Conservation (phyloP, 331 rosid genomes). For the Stylosanthes scabra region DNA sequence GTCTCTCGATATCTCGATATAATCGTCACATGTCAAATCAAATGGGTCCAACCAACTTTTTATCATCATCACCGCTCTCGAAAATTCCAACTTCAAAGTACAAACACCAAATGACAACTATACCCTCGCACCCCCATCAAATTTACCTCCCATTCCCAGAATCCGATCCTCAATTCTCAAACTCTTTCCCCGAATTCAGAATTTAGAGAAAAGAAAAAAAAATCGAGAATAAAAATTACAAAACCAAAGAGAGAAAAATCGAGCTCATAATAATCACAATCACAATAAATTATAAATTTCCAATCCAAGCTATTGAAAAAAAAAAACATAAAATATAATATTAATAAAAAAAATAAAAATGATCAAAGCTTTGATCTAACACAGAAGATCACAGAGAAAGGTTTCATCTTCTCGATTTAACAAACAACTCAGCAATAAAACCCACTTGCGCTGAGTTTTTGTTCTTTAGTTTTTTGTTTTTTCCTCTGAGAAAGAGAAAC, state of each 20-base stretch:
- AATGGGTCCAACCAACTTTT: slow-evolving; percentile 30
- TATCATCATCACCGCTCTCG: slow-evolving; percentile 43
- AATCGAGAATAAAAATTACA: no score
- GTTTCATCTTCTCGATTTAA: slow-evolving; percentile 42
- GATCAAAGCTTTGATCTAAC: slow-evolving; percentile 43
- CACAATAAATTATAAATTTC: slow-evolving; percentile 45
- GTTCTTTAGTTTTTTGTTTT: slow-evolving; percentile 26
- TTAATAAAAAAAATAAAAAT: slow-evolving; percentile 13
- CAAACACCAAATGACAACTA: slow-evolving; percentile 10
- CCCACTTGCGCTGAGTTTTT: slow-evolving; percentile 32
- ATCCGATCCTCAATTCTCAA: not conserved
- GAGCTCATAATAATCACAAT: slow-evolving; percentile 24
- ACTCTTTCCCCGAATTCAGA: not conserved
- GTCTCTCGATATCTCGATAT: slow-evolving; percentile 27
- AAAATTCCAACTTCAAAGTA: slow-evolving; percentile 46
- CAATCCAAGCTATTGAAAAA: slow-evolving; percentile 16
- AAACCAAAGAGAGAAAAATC: not conserved
- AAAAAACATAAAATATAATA: slow-evolving; percentile 2
- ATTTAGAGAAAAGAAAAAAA: not conserved
- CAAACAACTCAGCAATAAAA: slow-evolving; percentile 28
- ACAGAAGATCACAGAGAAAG: slow-evolving; percentile 43
- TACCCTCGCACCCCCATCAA: slow-evolving; percentile 35
- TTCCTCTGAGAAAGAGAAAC: not conserved
- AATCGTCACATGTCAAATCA: slow-evolving; percentile 41
- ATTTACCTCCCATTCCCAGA: not conserved